Evolutionary conservation across 805 yeast species (phyloP), one percentile per base, ranked within the genome.

Genomic region (Peterozyma toletana): DNA sequence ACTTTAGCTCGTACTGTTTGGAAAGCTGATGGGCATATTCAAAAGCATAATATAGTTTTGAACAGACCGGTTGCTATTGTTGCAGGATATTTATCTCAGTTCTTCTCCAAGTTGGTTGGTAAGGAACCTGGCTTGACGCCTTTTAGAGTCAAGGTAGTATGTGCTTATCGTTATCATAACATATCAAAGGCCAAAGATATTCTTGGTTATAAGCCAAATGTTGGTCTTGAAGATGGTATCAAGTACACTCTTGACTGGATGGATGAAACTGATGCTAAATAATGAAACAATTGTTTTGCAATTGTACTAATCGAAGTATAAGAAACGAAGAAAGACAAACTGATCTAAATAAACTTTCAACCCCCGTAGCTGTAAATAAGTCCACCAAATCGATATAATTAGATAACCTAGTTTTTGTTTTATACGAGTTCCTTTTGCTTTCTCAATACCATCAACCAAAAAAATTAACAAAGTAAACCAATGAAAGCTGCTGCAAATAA

Each of bases 111-210:
- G 43, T 51, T 90, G 7, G 56, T 77, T 3, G 86, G 91, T 2
- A 87, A 86, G 61, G 95, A 88, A 57, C 86, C 97, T 2, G 95
- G 95, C n/a, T 71, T 93, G 49, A 89, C 98, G 2, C 96, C 98
- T 2, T 93, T 91, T 67, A 79, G 98, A 64, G 99, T 89, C 17
- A 84, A 79, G 50, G 80, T 91, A 43, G 90, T 90, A 11, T 88
- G 96, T 64, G 98, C 98, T 16, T 78, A 77, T 49, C 83, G 99
- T 63, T 93, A 93, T 63, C 96, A 91, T 62, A 87, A 90, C 58
- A 89, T 93, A 49, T 55, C 85, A 33, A 91, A 89, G 63, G 98
- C 99, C 4, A 89, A 87, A 57, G 63, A 63, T 11, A 48, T 82
- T 14, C 69, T 93, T 45, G 96, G 84, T 2, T 93, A 93, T 61